Base-by-base conservation (phyloP, 805 yeast genomes). In the Lipomyces anomalus region DNA sequence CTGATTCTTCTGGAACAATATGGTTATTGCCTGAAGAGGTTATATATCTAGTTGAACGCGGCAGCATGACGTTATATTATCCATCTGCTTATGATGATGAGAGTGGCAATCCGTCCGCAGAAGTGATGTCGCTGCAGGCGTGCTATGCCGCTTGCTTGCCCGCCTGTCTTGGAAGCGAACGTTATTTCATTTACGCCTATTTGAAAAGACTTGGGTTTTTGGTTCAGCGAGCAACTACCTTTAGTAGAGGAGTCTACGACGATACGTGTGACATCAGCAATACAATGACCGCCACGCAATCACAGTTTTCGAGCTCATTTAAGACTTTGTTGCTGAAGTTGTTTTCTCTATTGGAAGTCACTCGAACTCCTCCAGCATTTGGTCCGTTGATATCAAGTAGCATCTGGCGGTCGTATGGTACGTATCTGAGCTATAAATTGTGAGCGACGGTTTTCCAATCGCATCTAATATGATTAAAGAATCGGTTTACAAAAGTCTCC, bases 41-140 rank as follows among this genome's bases (percentile, higher is more conserved):
- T 5, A 67, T 87, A 1, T 89, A 88, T 61, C 66, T 89, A 44
- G 75, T 81, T 1, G 95, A 89, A 61, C 69, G 97, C 59, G 97
- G 97, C 1, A 71, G 80, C 2, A 62, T 76, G 55, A 66, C 71
- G 26, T 73, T 77, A 20, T 71, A 53, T 43, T n/a, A n/a, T n/a
- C n/a, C n/a, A n/a, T n/a, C n/a, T n/a, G n/a, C n/a, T n/a, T n/a
- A n/a, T n/a, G n/a, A n/a, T n/a, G n/a, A n/a, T n/a, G n/a, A n/a
- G n/a, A n/a, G n/a, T n/a, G n/a, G n/a, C n/a, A 32, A 47, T 53
- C 48, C 48, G 20, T 58, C 48, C 17, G 55, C 64, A 4, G 68
- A 63, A 22, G 54, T 64, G 1, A 69, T 75, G 3, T 73, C 81
- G 40, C 62, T 88, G 22, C 82, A 84, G 52, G 80, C 77, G 40